Percentiles rank a stretch among this genome's conserved stretches.
Evolutionary conservation across 116 monocot species (phyloP).

Genomic region (Papilionanthe hybrid): DNA sequence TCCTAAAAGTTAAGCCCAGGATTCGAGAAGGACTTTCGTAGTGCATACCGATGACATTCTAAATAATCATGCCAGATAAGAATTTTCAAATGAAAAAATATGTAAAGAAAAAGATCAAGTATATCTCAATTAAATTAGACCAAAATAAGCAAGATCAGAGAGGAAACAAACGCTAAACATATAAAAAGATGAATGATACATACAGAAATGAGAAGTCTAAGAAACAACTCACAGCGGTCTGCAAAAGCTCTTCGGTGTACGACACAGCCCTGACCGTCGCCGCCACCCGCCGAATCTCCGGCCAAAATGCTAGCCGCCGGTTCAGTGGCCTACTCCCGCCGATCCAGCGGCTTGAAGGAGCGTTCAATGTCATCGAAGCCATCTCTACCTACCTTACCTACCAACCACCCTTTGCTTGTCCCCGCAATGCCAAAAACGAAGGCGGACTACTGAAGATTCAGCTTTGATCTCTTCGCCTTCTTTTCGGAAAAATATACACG

Average conservation of each 20-base stretch:
- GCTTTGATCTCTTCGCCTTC: background rate
- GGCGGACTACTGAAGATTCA: background rate
- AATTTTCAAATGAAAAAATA: background rate
- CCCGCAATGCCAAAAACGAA: background rate
- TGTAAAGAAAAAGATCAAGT: too few relatives aligned
- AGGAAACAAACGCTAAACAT: background rate
- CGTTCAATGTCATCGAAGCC: conserved; percentile 51
- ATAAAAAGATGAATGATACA: conserved; percentile 1
- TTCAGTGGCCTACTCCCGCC: too few relatives aligned
- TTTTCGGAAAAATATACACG: too few relatives aligned
- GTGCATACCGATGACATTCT: background rate
- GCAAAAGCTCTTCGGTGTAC: conserved; percentile 88
- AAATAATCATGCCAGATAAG: background rate
- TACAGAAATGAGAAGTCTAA: background rate
- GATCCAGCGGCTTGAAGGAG: conserved; percentile 44
- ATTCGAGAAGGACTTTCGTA: background rate
- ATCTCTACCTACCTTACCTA: conserved; percentile 13
- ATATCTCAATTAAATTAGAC: background rate
- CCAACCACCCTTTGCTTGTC: background rate
- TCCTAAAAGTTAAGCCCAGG: background rate
- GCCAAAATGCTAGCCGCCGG: background rate
- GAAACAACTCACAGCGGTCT: conserved; percentile 72
- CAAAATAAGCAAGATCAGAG: background rate
- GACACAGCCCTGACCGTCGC: conserved; percentile 51
- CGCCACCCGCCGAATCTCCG: conserved; percentile 25